phyloP scores from a whole-genome alignment of 1,284 basidiomycete genomes.

The Trichosporon ovoides region DNA sequence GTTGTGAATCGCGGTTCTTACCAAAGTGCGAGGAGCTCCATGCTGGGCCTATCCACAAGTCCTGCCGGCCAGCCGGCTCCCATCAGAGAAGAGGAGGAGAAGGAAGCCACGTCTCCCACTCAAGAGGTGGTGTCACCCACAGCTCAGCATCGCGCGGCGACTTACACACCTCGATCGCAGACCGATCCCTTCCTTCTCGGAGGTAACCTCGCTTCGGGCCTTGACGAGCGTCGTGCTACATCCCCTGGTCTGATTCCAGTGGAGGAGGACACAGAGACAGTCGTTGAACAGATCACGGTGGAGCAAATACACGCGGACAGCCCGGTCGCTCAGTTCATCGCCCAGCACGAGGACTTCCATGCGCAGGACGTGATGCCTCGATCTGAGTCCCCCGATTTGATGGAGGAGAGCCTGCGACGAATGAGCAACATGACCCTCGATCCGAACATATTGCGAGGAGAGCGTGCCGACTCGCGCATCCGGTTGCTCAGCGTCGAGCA shows the following conservation, averaged over 20 bases:
- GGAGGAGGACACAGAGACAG: constrained; percentile 2
- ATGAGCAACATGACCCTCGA: constrained; percentile 29
- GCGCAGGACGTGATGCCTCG: constrained; percentile 9
- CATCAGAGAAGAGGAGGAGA: constrained; percentile 27
- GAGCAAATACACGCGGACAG: constrained; percentile 18
- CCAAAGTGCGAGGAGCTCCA: not conserved
- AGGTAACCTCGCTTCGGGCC: not conserved
- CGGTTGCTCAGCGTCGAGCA: constrained; percentile 3
- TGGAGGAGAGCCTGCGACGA: constrained; percentile 16
- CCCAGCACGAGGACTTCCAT: not conserved
- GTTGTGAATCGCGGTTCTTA: not conserved
- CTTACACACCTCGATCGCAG: constrained; percentile 5
- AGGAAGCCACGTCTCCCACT: constrained; percentile 10
- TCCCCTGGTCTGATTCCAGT: not conserved
- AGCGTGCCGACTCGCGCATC: constrained; percentile 11
- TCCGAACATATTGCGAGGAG: constrained; percentile 29
- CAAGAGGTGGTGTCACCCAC: constrained; percentile 5
- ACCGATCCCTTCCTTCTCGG: constrained; percentile 23
- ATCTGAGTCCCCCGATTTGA: constrained; percentile 20
- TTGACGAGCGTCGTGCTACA: not conserved
- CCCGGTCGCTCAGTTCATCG: not conserved
- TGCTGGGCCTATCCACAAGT: not conserved
- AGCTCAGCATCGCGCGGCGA: constrained; percentile 8
- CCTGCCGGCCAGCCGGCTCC: constrained; percentile 16
- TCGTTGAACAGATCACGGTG: constrained; percentile 16